phyloP scores from a whole-genome alignment of 148 eudicot species.

The Chenopodium formosanum region DNA sequence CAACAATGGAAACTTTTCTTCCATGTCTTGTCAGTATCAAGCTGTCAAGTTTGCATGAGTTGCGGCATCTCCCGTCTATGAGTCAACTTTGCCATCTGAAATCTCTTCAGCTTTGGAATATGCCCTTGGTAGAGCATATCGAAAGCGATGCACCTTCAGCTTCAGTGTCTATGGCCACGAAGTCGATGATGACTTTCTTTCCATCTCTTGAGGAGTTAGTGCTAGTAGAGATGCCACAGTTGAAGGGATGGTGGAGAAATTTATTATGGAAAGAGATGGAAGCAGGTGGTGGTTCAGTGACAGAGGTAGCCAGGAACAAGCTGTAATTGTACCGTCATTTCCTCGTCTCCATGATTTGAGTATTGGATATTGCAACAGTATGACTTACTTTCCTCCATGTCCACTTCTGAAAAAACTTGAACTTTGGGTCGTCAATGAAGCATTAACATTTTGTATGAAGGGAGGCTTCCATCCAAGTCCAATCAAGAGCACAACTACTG shows the following conservation, averaged over 20 bases:
- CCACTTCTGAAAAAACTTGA: neutral
- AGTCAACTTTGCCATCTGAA: conserved; percentile 9
- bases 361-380: neutral
- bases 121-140: neutral
- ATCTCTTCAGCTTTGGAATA: neutral
- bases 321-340: neutral
- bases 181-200: neutral
- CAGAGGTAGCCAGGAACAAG: neutral
- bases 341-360: neutral
- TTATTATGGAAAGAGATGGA: neutral
- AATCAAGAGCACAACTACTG: neutral
- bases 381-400: conserved; percentile 4
- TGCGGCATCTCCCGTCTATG: conserved; percentile 7
- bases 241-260: conserved; percentile 20
- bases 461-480: neutral
- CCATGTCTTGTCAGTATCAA: neutral
- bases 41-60: neutral
- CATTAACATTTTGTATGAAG: conserved; percentile 4
- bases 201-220: neutral
- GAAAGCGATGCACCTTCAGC: neutral
- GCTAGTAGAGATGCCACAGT: neutral
- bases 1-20: neutral
- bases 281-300: neutral
- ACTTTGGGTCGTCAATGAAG: neutral
- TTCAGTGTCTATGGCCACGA: neutral